phyloP scores from a whole-genome alignment of 805 yeast species.

The Candida yuanshanica region DNA sequence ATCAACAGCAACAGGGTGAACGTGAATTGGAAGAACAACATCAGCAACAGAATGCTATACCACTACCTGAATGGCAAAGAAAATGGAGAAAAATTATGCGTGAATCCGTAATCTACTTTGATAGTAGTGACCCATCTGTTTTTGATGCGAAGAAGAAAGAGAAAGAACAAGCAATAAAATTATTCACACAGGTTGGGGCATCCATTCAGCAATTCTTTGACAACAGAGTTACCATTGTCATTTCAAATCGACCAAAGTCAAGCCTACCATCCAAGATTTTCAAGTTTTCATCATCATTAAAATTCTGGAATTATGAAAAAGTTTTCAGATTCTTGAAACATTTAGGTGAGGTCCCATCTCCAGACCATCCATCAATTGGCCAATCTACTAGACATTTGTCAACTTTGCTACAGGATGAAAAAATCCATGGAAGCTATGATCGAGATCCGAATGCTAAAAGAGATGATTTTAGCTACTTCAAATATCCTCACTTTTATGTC shows the following conservation, averaged over 20 bases:
- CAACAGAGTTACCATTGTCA: slow-evolving; percentile 60
- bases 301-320: slow-evolving; percentile 87
- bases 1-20: slow-evolving; percentile 4
- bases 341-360: slow-evolving; percentile 37
- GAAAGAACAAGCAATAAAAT: slow-evolving; percentile 27
- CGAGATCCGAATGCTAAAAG: slow-evolving; percentile 81
- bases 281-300: slow-evolving; percentile 25
- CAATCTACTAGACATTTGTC: slow-evolving; percentile 36
- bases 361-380: slow-evolving; percentile 11
- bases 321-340: slow-evolving; percentile 72
- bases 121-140: slow-evolving; percentile 32
- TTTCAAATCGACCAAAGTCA: slow-evolving; percentile 54
- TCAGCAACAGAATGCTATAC: slow-evolving; percentile 8
- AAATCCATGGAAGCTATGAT: slow-evolving; percentile 79
- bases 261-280: slow-evolving; percentile 52
- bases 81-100: slow-evolving; percentile 57
- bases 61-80: slow-evolving; percentile 48
- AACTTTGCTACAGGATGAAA: slow-evolving; percentile 75
- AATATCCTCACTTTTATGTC: slow-evolving; percentile 65
- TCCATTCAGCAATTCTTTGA: slow-evolving; percentile 55
- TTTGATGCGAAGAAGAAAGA: slow-evolving; percentile 26
- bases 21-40: slow-evolving; percentile 4
- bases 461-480: slow-evolving; percentile 80
- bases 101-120: slow-evolving; percentile 52
- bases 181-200: slow-evolving; percentile 40